Percentiles rank a stretch among this genome's conserved stretches.
phyloP scores from a whole-genome alignment of 257 asterid species.

The Solanum piurae region DNA sequence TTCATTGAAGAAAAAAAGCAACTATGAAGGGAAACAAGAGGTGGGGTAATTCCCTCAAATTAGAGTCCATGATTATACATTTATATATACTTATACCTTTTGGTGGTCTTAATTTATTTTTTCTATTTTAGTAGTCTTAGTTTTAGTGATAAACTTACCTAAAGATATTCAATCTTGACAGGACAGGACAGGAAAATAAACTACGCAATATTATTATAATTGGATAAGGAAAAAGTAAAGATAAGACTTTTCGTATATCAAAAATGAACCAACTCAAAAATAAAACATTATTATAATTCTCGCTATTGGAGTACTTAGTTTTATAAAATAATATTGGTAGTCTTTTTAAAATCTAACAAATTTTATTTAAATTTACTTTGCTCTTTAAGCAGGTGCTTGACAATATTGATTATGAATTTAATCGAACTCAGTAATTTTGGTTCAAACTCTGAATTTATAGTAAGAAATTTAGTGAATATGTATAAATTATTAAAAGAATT shows the following conservation, averaged over 20 bases:
- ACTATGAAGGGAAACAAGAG: not conserved
- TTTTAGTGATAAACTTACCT: not conserved
- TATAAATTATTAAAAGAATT: too few species aligned
- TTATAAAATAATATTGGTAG: not conserved
- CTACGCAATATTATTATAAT: not conserved
- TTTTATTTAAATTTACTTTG: not conserved
- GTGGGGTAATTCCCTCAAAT: not conserved
- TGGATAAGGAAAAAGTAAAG: not conserved
- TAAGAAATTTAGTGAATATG: not conserved
- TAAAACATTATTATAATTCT: not conserved
- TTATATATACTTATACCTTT: not conserved
- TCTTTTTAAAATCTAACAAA: not conserved
- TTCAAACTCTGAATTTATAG: too few species aligned
- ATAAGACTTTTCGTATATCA: not conserved
- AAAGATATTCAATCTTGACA: not conserved
- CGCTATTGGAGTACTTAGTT: not conserved
- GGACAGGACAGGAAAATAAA: not conserved
- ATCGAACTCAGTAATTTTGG: too few species aligned
- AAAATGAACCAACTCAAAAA: not conserved
- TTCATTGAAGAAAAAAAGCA: not conserved
- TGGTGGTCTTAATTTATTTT: not conserved
- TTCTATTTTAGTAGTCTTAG: not conserved
- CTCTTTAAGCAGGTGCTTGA: not conserved
- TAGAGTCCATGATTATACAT: not conserved
- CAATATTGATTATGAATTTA: too few species aligned